phyloP scores from a whole-genome alignment of 2,329 filamentous ascomycete species.

The Trichoderma lentiforme region DNA sequence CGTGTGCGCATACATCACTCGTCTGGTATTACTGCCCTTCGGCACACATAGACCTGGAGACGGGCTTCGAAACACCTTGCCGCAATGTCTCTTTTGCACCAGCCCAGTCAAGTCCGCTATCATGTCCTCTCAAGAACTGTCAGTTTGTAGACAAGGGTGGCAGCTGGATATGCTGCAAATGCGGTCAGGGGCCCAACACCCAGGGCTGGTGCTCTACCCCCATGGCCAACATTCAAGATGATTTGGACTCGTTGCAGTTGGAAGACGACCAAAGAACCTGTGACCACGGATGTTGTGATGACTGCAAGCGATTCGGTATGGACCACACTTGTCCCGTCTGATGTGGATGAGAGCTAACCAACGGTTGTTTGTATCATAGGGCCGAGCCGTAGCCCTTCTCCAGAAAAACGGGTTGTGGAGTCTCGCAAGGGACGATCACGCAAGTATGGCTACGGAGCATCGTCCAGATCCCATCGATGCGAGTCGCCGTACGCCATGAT shows the following conservation, averaged over 20 bases:
- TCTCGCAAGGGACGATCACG: conserved; percentile 36
- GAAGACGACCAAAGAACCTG: conserved; percentile 43
- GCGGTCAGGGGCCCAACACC: conserved; percentile 49
- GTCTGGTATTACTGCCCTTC: conserved; percentile 54
- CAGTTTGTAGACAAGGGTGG: conserved; percentile 48
- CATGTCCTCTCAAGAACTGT: conserved; percentile 51
- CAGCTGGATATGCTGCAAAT: conserved; percentile 54
- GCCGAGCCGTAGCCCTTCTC: conserved; percentile 32
- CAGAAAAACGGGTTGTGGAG: conserved; percentile 38
- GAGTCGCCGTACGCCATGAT: conserved; percentile 28
- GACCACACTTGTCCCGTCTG: too few species aligned
- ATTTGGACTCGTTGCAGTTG: conserved; percentile 30
- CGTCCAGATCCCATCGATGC: conserved; percentile 31
- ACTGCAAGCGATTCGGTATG: conserved; percentile 46
- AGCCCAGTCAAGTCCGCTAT: conserved; percentile 41
- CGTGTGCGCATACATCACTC: conserved; percentile 53
- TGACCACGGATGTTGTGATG: conserved; percentile 52
- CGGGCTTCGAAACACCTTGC: conserved; percentile 50
- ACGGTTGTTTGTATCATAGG: conserved; percentile 24
- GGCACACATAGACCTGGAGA: conserved; percentile 43
- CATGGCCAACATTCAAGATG: conserved; percentile 30
- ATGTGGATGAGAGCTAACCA: neutral
- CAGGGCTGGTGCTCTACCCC: conserved; percentile 51
- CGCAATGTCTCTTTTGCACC: conserved; percentile 46
- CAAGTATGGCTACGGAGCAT: conserved; percentile 35